These are phyloP conservation scores for Oehlia diaphana DNA, from an alignment of 192 early-diverging fungal genomes.

Conservation along the genomic window DNA sequence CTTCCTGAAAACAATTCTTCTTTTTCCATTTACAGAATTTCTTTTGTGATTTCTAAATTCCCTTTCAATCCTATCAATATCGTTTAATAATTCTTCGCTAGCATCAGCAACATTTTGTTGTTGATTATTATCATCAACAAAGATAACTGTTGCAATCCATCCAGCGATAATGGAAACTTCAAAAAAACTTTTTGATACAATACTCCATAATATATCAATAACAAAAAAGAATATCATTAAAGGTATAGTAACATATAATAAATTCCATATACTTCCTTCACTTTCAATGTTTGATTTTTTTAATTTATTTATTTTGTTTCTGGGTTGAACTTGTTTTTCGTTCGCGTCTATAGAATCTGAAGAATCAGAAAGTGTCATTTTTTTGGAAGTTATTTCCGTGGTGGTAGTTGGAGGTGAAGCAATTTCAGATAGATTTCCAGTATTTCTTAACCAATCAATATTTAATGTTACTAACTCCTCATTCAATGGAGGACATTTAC, in stretches of 20 bases:
- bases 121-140: constrained; percentile 3
- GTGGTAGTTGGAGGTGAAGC: neutral
- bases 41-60: no score
- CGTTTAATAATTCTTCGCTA: no score
- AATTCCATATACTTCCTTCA: neutral
- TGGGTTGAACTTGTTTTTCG: no score
- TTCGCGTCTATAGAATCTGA: no score
- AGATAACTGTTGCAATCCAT: neutral
- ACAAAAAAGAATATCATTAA: constrained; percentile 12
- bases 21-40: no score
- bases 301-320: neutral
- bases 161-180: neutral
- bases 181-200: neutral
- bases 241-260: constrained; percentile 2
- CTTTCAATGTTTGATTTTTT: neutral
- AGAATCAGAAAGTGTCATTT: no score
- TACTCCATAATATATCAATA: constrained; percentile 15
- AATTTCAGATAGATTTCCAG: neutral
- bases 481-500: neutral
- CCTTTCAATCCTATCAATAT: no score
- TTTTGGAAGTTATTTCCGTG: no score
- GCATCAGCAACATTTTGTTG: no score
- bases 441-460: constrained; percentile 21
- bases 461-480: neutral
- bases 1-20: no score